Percentiles rank a stretch among this genome's conserved stretches.
Conservation (phyloP, 768 basidiomycete species). For the Galerina sulciceps region DNA sequence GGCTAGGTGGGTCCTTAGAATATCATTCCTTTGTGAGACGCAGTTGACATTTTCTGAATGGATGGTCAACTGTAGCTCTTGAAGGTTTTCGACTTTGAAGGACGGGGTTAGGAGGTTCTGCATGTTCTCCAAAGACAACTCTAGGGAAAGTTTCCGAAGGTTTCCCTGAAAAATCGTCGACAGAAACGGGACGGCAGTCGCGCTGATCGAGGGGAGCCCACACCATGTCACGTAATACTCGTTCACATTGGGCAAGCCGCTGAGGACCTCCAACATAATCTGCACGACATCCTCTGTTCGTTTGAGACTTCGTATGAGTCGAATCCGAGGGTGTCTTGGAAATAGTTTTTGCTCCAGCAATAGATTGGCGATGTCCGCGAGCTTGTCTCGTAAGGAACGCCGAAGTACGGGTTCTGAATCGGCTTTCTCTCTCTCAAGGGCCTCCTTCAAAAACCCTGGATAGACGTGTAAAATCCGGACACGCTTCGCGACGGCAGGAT, state of each 20-base stretch:
- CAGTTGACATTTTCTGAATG: constrained; percentile 38
- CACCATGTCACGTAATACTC: constrained; percentile 57
- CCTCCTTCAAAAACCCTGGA: constrained; percentile 50
- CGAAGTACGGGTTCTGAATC: constrained; percentile 15
- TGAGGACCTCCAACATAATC: constrained; percentile 46
- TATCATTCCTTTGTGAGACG: constrained; percentile 27
- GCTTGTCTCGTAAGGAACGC: constrained; percentile 31
- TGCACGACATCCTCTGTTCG: constrained; percentile 42
- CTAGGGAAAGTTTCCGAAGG: constrained; percentile 44
- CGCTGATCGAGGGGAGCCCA: constrained; percentile 37
- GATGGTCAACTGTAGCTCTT: constrained; percentile 47
- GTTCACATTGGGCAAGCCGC: constrained; percentile 46
- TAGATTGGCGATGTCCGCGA: constrained; percentile 38
- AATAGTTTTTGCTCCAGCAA: constrained; percentile 33
- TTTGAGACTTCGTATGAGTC: constrained; percentile 31
- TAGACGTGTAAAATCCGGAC: constrained; percentile 53
- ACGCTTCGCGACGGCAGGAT: constrained; percentile 50
- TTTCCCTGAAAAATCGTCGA: constrained; percentile 37
- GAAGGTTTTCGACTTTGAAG: constrained; percentile 33
- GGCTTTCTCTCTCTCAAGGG: constrained; percentile 31
- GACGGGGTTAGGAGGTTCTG: constrained; percentile 35
- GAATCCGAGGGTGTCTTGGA: constrained; percentile 28
- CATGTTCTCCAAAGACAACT: constrained; percentile 47
- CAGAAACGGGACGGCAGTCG: constrained; percentile 33
- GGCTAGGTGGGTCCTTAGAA: constrained; percentile 41